Evolutionary conservation across 148 eudicot species (phyloP).

Genomic region (Chenopodium suecicum): DNA sequence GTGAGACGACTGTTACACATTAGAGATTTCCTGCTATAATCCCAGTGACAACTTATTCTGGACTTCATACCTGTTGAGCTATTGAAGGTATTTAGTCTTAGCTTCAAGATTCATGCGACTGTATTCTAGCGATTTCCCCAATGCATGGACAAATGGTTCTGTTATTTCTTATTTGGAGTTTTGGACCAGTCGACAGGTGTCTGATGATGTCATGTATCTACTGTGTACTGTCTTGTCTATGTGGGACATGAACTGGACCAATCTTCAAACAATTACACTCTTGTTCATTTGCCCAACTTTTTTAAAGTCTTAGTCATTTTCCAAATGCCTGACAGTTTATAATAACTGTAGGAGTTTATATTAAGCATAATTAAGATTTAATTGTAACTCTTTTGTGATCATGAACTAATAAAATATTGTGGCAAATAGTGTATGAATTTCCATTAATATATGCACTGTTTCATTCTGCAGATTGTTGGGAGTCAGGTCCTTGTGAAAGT

Average conservation of each 20-base stretch:
- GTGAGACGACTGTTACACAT: no score
- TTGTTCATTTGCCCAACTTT: background rate
- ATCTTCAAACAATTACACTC: no score
- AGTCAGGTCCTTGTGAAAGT: slow-evolving; percentile 81
- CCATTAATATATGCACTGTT: background rate
- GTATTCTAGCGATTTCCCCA: background rate
- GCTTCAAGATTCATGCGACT: background rate
- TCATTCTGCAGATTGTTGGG: slow-evolving; percentile 60
- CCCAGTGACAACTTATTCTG: no score
- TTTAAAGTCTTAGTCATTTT: background rate
- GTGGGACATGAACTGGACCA: no score
- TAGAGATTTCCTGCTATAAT: no score
- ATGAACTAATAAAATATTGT: background rate
- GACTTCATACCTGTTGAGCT: no score
- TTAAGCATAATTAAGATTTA: background rate
- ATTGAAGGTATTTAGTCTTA: no score
- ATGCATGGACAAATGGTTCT: background rate
- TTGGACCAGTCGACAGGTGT: background rate
- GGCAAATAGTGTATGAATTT: no score
- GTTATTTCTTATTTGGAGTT: background rate
- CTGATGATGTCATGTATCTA: background rate
- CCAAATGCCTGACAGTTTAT: background rate
- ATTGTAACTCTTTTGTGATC: background rate
- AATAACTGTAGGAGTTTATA: background rate
- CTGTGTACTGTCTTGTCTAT: no score